Evolutionary conservation across 208 protist species (phyloP), one percentile per base, ranked within the genome.

Genomic region (Herpetomonas samuelpessoai): DNA sequence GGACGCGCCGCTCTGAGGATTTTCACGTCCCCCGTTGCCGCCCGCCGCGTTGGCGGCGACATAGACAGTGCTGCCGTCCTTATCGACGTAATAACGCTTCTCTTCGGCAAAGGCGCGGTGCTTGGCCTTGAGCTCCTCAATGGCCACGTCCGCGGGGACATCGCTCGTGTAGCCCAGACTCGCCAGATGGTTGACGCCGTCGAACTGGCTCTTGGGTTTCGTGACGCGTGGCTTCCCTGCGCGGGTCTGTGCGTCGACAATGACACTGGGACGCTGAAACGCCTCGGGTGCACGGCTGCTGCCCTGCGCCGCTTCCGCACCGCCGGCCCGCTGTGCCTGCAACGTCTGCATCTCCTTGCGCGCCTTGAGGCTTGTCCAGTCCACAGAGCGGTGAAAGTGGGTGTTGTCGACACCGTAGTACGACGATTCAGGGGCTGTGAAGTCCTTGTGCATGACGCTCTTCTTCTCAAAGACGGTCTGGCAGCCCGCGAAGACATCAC

Each of bases 151-250:
- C 9, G 46, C 12, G 16, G 74, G 56, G 22, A 78, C 62, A 21
- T 61, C 56, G 30, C 55, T 72, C 2, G 59, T 68, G 35, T 81
- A 87, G 35, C 88, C 85, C 24, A 95, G 76, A 2, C 71, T 57
- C 0, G 66, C 52, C 2, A 95, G 59, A 19, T 81, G 48, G 22
- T 81, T 86, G 16, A 92, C 59, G 14, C 81, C 83, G 62, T 95
- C 88, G 62, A 95, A 95, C 71, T 95, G 88, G 61, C 68, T 86
- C 60, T 91, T 92, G 6, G 85, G 88, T 61, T 92, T 92, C 22
- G 79, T 92, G 7, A 73, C 49, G 60, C 82, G 81, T 31, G 51
- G 27, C 30, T 51, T 54, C n/a, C 21, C 25, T 14, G 58, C 63
- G 14, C 35, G 28, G 41, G 62, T 49, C 21, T 35, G 67, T 30